Base-by-base conservation (phyloP, 768 basidiomycete species). In the Tephrocybe sp. region DNA sequence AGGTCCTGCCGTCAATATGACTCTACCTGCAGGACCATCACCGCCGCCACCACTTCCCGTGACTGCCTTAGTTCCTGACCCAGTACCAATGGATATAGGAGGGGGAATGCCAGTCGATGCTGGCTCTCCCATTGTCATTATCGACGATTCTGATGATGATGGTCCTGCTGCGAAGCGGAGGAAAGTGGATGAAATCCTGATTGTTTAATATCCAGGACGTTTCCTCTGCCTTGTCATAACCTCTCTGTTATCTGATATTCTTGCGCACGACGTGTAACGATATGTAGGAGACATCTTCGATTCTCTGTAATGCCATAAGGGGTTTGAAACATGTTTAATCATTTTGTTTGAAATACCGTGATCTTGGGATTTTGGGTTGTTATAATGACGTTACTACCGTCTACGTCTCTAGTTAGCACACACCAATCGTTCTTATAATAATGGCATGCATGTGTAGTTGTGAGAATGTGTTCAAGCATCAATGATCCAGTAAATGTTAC, bases 71-170 rank as follows among this genome's bases (percentile, higher is more conserved):
- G 52, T 68, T 5, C 61, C 69, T 11, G 64, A 65, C 0, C 67
- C 71, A 48, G 68, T 67, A 5, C 68, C 71, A 57, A 63, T 69
- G 57, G 57, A 51, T 47, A 58, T 48, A 39, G 55, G 47, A 46
- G 49, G 45, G 31, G 32, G 52, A 33, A 19, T 45, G 46, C 39
- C 62, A 41, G 55, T 62, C 54, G 65, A 71, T 56, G 51, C 74
- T 14, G 72, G 74, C 14, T 76, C 82, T 9, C 79, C 84, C n/a
- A 77, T 83, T 31, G 70, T 87, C 36, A 68, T 83, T 39, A 72
- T 84, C 30, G 85, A 87, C 53, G 84, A 85, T 48, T 77, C 77
- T 20, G 78, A 80, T 31, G 75, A 78, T 34, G 75, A 80, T 39
- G 76, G 72, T 32, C 82, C 84, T 39, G 74, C 68, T 23, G 62